Base-by-base conservation (phyloP, 345 rosid species). In the Mercurialis annua region DNA sequence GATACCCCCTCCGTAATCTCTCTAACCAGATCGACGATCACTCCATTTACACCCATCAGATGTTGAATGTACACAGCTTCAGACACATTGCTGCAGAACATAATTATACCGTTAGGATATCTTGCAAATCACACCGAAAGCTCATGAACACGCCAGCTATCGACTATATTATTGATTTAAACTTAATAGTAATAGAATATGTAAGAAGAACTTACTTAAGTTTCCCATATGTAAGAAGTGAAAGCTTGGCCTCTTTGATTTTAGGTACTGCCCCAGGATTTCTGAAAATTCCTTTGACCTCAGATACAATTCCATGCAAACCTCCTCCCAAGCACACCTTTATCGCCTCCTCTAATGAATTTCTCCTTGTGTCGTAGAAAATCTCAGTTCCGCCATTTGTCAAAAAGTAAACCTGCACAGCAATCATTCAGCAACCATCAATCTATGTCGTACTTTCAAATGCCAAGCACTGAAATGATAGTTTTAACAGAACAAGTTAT, bases 21-120 rank as follows among this genome's bases (percentile, higher is more conserved):
- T 33, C 80, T 75, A 49, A 91, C 97, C 49, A 87, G 61, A 77
- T 94, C 98, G 3, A 91, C 92, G 10, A 94, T 89, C 67, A 94
- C 97, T 60, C 99, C 96, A 21, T 91, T 89, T 27, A 89, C 74
- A 4, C 97, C 96, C 98, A 94, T 94, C 80, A 91, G 58, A 73
- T 94, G 77, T 70, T 94, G 99, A 90, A 91, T 81, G 82, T 85
- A 89, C 40, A 89, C 99, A 0, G 96, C 95, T 80, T 94, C 99
- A 0, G 87, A 59, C 3, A 94, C 96, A 54, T 91, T 94, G 68
- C 93, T 85, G 82, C 73, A 61, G 9, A 44, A 48, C 31, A 59
- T 10, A 21, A 15, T 17, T 10, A 27, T 30, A 7, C 8, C 10
- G 18, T 48, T 48, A 48, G 24, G 40, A 36, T 36, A 40, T 40